Percentiles rank a stretch among this genome's conserved stretches.
These are phyloP conservation scores for Phlebiopsis flavidoalba DNA, from an alignment of 768 basidiomycete genomes.

Conservation along the genomic window DNA sequence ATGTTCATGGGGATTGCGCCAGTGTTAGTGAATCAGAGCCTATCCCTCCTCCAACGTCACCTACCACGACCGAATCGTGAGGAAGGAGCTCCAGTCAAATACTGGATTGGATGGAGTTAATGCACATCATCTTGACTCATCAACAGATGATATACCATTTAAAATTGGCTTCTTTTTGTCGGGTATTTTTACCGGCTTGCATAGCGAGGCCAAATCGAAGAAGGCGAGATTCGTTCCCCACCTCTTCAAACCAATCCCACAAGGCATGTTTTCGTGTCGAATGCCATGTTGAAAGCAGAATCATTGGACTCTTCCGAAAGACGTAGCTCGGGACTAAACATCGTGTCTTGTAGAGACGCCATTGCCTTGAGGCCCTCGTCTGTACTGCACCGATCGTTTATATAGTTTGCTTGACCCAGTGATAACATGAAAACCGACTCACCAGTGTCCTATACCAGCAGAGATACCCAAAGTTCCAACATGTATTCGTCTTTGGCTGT, in stretches of 20 bases:
- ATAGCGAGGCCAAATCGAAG: slow-evolving; percentile 22
- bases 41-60: slow-evolving; percentile 29
- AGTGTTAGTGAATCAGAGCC: slow-evolving; percentile 21
- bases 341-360: slow-evolving; percentile 14
- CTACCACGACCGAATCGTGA: slow-evolving; percentile 21
- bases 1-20: slow-evolving; percentile 15
- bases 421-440: slow-evolving; percentile 1
- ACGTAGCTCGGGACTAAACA: slow-evolving; percentile 17
- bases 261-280: background rate
- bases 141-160: background rate
- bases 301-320: slow-evolving; percentile 14
- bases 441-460: slow-evolving; percentile 8
- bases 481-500: slow-evolving; percentile 9
- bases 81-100: slow-evolving; percentile 25
- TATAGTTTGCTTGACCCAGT: slow-evolving; percentile 11
- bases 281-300: slow-evolving; percentile 14
- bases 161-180: background rate
- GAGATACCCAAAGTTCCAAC: background rate
- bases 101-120: background rate
- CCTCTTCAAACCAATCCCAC: slow-evolving; percentile 11
- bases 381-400: slow-evolving; percentile 9
- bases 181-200: background rate
- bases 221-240: slow-evolving; percentile 18
- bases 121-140: background rate
- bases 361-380: slow-evolving; percentile 12